These are phyloP conservation scores for Solanum chmielewskii DNA, from an alignment of 257 asterid species.

Conservation along the genomic window DNA sequence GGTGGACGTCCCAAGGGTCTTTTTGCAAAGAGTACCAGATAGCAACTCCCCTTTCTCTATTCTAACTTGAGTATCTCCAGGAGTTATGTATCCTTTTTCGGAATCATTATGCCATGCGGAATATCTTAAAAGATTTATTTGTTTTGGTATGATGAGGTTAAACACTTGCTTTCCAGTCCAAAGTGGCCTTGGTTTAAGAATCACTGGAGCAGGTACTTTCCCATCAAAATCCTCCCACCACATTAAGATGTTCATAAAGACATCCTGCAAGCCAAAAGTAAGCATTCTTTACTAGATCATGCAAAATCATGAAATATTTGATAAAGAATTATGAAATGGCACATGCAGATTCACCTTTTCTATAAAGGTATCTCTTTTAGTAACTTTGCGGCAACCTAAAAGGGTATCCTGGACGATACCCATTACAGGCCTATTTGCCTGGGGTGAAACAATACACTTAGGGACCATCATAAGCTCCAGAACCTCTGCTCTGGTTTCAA, in stretches of 20 bases:
- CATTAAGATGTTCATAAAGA: slow-evolving; percentile 95
- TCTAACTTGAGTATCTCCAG: slow-evolving; percentile 95
- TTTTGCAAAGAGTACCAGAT: slow-evolving; percentile 94
- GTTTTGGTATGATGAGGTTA: slow-evolving; percentile 87
- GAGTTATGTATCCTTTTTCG: slow-evolving; percentile 82
- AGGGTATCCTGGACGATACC: slow-evolving; percentile 98
- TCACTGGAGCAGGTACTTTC: slow-evolving; percentile 94
- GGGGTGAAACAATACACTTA: slow-evolving; percentile 94
- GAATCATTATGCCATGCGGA: slow-evolving; percentile 93
- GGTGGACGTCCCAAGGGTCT: slow-evolving; percentile 88
- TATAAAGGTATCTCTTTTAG: slow-evolving; percentile 93
- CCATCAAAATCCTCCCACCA: slow-evolving; percentile 99
- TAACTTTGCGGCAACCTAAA: slow-evolving; percentile 89
- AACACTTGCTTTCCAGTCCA: slow-evolving; percentile 99
- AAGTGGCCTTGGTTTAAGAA: slow-evolving; percentile 92
- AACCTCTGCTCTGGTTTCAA: slow-evolving; percentile 99
- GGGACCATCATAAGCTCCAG: slow-evolving; percentile 98
- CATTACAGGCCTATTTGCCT: slow-evolving; percentile 95
- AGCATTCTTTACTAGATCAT: not conserved
- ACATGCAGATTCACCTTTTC: slow-evolving; percentile 52
- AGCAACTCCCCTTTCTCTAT: slow-evolving; percentile 95
- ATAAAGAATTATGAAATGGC: not conserved
- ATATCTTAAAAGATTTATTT: slow-evolving; percentile 76
- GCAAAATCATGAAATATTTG: not conserved
- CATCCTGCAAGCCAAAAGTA: slow-evolving; percentile 50